Conservation (phyloP, 2,329 filamentous ascomycete genomes). For the Rhynchosporium graminicola region DNA sequence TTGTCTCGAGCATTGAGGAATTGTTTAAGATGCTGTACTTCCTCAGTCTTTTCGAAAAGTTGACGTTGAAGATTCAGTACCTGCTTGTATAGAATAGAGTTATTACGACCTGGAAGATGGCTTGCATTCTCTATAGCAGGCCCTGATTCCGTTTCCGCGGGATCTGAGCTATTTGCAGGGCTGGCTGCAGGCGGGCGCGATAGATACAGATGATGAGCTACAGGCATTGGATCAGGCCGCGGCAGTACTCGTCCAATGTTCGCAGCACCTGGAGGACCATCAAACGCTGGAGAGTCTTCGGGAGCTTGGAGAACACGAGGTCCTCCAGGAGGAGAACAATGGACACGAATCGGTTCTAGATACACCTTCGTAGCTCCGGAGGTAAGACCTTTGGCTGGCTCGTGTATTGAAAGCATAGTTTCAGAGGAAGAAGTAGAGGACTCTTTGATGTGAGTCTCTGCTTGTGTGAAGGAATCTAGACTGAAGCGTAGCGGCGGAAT, state of each 20-base stretch:
- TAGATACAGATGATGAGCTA: constrained; percentile 22
- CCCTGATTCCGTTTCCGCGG: constrained; percentile 6
- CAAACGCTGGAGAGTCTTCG: constrained; percentile 5
- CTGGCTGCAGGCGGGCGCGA: constrained; percentile 11
- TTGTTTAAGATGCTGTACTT: constrained; percentile 47
- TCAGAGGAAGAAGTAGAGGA: not conserved
- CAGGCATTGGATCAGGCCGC: constrained; percentile 16
- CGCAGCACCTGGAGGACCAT: constrained; percentile 6
- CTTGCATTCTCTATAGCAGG: constrained; percentile 8
- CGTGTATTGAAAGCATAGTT: not conserved
- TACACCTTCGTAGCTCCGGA: not conserved
- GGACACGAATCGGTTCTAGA: not conserved
- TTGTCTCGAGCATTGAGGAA: constrained; percentile 49
- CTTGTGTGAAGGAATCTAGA: not conserved
- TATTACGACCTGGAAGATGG: constrained; percentile 28
- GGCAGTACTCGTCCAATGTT: constrained; percentile 19
- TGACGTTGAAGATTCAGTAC: constrained; percentile 52
- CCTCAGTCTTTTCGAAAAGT: constrained; percentile 49
- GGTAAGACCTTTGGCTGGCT: not conserved
- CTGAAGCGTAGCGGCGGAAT: constrained; percentile 1
- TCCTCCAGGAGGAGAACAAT: not conserved
- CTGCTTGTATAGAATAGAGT: constrained; percentile 48
- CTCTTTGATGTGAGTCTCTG: not conserved
- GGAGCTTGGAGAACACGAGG: not conserved
- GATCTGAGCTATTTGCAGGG: too few relatives aligned